Evolutionary conservation across 495 filamentous ascomycete genomes (phyloP), one percentile per base, ranked within the genome.

Genomic region (Aspergillus hancockii): DNA sequence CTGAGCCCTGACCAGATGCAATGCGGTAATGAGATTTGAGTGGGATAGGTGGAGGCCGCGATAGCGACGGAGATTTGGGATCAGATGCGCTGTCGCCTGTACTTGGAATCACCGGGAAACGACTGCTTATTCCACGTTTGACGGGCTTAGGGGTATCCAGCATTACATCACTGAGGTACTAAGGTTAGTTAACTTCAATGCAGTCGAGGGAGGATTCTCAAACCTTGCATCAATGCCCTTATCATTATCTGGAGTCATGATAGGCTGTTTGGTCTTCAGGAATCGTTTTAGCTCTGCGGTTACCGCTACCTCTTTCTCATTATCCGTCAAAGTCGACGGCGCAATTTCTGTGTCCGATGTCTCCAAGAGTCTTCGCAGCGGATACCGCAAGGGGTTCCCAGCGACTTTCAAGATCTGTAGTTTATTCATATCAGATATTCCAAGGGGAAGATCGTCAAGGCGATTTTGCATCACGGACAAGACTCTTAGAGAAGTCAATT

Each of bases 331-430:
- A 5, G 70, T 66, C 10, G 75, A 74, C 1, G 75, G 69, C 4
- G 74, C 68, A 23, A 72, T 72, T 50, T 82, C 78, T 21, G 67
- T 62, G 31, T 80, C 79, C 13, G 75, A 73, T 32, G 64, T 64
- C 49, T 79, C 77, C 9, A 84, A 45, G 21, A 81, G 72, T 13
- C 67, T 69, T 31, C 76, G 74, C 30, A 83, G 62, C 40, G 81
- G 79, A 55, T 72, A 66, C 38, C 71, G 71, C 60, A 97, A 79
- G 14, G 91, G 91, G 65, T 97, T 97, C 34, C 90, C 90, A 43
- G 91, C 88, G 14, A 97, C 78, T 67, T 93, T 96, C 60, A 98
- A 75, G 62, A 94, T 88, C 58, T 90, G 89, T 23, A 98, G 80
- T 52, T 91, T 92, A 53, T 82, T 85, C 88, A 97, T 96, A 66